phyloP scores from a whole-genome alignment of 163 green algal species.

The Chlorella variabilis region DNA sequence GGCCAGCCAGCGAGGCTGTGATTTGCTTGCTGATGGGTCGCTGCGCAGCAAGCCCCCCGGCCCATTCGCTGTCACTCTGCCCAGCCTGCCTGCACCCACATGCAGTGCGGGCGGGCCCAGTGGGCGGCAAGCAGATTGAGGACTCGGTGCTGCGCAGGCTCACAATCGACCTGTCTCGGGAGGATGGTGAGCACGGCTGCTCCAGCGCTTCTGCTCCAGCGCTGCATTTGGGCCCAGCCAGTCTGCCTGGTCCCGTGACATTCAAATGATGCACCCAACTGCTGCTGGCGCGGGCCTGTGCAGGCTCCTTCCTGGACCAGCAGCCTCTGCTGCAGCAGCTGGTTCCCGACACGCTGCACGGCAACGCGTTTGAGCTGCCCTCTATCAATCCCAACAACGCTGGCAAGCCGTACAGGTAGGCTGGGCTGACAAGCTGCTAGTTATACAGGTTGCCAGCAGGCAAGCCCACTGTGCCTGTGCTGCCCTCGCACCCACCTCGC shows the following conservation, averaged over 20 bases:
- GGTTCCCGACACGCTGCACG: neutral
- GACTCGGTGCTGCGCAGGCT: slow-evolving; percentile 15
- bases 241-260: too few relatives aligned
- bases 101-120: slow-evolving; percentile 2
- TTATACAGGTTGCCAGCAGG: neutral
- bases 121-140: slow-evolving; percentile 12
- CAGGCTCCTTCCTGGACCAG: slow-evolving; percentile 15
- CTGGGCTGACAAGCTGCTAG: neutral
- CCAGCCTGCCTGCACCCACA: too few relatives aligned
- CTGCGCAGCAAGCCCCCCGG: too few relatives aligned
- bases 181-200: slow-evolving; percentile 19
- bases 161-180: slow-evolving; percentile 27
- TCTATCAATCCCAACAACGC: slow-evolving; percentile 30
- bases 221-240: too few relatives aligned
- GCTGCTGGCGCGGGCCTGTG: neutral
- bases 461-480: neutral
- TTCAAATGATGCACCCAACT: too few relatives aligned
- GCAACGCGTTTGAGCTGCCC: slow-evolving; percentile 35
- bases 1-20: too few relatives aligned
- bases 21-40: neutral
- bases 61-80: too few relatives aligned
- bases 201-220: too few relatives aligned
- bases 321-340: slow-evolving; percentile 33
- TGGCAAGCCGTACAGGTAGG: slow-evolving; percentile 15
- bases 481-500: neutral